Evolutionary conservation across 352 stramenopile species (phyloP).

Genomic region (Pythium monospermum): DNA sequence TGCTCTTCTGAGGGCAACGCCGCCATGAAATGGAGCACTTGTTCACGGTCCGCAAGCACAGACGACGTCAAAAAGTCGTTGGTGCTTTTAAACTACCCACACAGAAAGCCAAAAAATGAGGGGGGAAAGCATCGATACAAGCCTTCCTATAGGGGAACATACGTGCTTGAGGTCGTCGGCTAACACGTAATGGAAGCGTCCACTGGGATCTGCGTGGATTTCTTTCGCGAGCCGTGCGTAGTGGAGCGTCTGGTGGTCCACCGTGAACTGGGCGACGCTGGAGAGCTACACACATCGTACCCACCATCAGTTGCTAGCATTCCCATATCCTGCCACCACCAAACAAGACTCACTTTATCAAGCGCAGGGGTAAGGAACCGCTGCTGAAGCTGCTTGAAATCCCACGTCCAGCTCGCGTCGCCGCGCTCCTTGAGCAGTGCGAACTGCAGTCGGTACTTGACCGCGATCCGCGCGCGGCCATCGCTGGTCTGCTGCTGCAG

Average conservation of each 20-base stretch:
- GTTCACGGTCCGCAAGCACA: conserved; percentile 64
- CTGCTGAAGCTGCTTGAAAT: conserved; percentile 33
- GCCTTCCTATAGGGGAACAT: neutral
- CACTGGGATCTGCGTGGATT: conserved; percentile 29
- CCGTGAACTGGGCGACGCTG: conserved; percentile 57
- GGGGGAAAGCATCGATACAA: neutral
- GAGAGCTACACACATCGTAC: conserved; percentile 19
- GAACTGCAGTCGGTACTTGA: conserved; percentile 67
- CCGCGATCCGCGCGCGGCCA: conserved; percentile 35
- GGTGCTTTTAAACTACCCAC: conserved; percentile 61
- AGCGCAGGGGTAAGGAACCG: conserved; percentile 41
- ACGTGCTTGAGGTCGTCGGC: conserved; percentile 70
- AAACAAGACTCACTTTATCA: conserved; percentile 27
- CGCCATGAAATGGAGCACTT: conserved; percentile 76
- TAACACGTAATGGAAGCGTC: conserved; percentile 35
- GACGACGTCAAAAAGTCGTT: conserved; percentile 70
- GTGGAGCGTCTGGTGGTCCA: conserved; percentile 66
- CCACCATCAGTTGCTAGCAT: neutral
- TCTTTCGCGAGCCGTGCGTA: conserved; percentile 62
- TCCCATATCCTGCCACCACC: neutral
- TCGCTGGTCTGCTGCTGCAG: neutral
- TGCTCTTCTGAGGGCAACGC: conserved; percentile 44
- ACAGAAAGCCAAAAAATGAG: conserved; percentile 1
- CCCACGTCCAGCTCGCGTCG: conserved; percentile 36
- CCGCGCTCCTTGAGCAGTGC: conserved; percentile 58